These are phyloP conservation scores for Phytophthora boehmeriae DNA, from an alignment of 352 stramenopile species.

Conservation along the genomic window DNA sequence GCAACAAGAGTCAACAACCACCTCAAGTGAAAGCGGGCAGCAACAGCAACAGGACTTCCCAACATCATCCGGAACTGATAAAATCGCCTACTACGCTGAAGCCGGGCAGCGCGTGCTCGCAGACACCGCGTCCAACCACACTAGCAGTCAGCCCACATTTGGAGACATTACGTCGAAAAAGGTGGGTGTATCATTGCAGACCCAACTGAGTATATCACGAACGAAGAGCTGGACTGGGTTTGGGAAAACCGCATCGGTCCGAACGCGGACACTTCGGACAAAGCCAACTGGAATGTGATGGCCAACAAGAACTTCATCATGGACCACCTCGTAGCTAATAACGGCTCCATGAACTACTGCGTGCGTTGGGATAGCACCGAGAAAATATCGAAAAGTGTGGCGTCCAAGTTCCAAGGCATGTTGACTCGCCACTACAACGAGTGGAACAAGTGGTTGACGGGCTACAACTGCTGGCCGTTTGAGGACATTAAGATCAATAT, in stretches of 20 bases:
- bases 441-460: constrained; percentile 32
- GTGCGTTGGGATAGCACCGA: constrained; percentile 45
- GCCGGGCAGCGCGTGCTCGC: not conserved
- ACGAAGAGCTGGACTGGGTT: constrained; percentile 18
- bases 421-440: constrained; percentile 30
- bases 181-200: constrained; percentile 26
- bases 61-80: no score
- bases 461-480: constrained; percentile 33
- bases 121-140: not conserved
- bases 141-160: constrained; percentile 10
- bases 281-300: not conserved
- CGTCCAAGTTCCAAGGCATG: constrained; percentile 45
- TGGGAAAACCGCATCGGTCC: constrained; percentile 27
- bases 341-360: constrained; percentile 44
- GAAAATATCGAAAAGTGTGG: constrained; percentile 35
- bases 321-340: constrained; percentile 43
- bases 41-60: no score
- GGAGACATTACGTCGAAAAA: constrained; percentile 25
- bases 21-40: no score
- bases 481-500: constrained; percentile 32
- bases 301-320: constrained; percentile 20
- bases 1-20: no score
- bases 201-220: constrained; percentile 24
- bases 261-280: not conserved
- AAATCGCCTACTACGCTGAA: not conserved